Base-by-base conservation (phyloP, 257 asterid genomes). In the Salvia hispanica region DNA sequence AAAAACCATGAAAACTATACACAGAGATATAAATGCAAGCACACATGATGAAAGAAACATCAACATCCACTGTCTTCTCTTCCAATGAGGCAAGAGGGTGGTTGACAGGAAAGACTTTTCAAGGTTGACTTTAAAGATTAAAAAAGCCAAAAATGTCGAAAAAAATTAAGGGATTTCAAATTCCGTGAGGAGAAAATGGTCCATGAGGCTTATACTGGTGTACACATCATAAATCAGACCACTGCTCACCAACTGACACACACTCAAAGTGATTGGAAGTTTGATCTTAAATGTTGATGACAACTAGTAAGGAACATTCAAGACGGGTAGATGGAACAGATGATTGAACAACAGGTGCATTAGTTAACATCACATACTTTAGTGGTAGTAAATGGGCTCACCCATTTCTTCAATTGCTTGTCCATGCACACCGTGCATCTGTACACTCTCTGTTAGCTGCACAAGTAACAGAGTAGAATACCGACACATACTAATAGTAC, bases 271-370 rank as follows among this genome's bases (percentile, higher is more conserved):
- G 34, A 67, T 56, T 40, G 74, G 74, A 72, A 60, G 70, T 74
- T 69, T 36, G 69, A 69, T 59, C 64, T 69, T 79, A 63, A 79
- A 76, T 76, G 76, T 61, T 62, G 69, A 67, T 9, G 46, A 51
- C 46, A 52, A 59, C 64, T 39, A 36, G 16, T 21, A 11, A 50
- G 48, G 79, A 12, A 47, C 69, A 63, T 64, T 69, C 55, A 69
- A 62, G 6, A 55, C 16, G 56, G 60, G 74, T 72, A 42, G 72
- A 50, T 64, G 64, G 61, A 60, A 60, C 8, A 46, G 52, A 67
- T 37, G 44, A 66, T 59, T 67, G 58, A 51, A 64, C 7, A 33
- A 7, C 11, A 51, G 60, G 34, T 18, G 51, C 42, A 28, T 50
- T 59, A 52, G 48, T 0, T 31, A 16, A 25, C 67, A 53, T 62